A percentile compares a stretch with the other conserved stretches of the same genome.
Conservation (phyloP, 352 stramenopile species). For the Phytophthora sansomeana region DNA sequence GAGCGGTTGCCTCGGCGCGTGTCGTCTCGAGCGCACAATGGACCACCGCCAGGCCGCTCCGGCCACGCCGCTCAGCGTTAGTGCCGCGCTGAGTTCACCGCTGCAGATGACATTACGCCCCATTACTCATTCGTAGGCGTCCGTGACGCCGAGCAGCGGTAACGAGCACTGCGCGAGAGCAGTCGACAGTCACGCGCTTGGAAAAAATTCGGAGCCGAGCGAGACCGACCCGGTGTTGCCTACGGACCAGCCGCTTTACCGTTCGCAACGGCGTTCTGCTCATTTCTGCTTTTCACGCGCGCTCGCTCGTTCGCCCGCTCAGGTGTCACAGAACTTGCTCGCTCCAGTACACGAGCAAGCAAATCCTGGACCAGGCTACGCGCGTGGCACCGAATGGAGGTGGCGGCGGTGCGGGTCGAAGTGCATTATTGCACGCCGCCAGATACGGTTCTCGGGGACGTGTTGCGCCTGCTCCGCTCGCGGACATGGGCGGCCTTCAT, state of each 20-base stretch:
- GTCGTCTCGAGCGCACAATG: constrained; percentile 12
- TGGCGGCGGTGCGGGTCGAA: constrained; percentile 60
- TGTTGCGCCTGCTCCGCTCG: constrained; percentile 67
- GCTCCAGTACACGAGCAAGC: too few species aligned
- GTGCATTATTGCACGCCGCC: constrained; percentile 65
- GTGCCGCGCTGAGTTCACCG: constrained; percentile 12
- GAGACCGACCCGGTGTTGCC: constrained; percentile 1
- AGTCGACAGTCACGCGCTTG: constrained; percentile 20
- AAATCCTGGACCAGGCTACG: constrained; percentile 39
- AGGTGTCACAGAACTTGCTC: too few species aligned
- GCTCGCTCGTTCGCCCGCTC: constrained; percentile 6
- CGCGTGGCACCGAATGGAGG: constrained; percentile 52
- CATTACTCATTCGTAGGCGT: constrained; percentile 33
- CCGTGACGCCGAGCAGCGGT: constrained; percentile 9
- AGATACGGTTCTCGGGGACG: constrained; percentile 49
- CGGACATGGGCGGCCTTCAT: constrained; percentile 71
- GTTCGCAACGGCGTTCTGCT: constrained; percentile 20
- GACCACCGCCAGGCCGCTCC: too few species aligned
- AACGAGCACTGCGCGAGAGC: constrained; percentile 18
- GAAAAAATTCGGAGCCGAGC: constrained; percentile 13
- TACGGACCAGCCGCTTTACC: constrained; percentile 14
- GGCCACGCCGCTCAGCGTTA: constrained; percentile 13
- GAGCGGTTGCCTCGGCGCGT: not conserved
- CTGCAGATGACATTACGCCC: constrained; percentile 24
- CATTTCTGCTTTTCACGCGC: constrained; percentile 32